phyloP scores from a whole-genome alignment of 2,329 filamentous ascomycete species.

The Aspergillus clavatus region DNA sequence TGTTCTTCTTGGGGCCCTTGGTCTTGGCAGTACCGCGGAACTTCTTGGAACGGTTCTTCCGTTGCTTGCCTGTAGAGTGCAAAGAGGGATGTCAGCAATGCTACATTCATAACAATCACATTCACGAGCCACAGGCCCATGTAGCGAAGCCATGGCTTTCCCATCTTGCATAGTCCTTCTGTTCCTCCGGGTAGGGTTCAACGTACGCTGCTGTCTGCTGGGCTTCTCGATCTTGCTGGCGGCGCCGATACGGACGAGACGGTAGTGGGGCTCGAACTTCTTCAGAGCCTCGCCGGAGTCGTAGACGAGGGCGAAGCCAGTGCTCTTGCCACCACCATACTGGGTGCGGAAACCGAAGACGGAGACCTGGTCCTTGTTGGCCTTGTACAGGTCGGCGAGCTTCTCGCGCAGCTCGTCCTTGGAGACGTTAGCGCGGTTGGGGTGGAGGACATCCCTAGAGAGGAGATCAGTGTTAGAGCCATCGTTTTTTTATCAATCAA shows the following conservation, averaged over 20 bases:
- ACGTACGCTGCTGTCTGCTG: conserved; percentile 98
- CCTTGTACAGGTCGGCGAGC: conserved; percentile 95
- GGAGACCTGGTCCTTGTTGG: conserved; percentile 93
- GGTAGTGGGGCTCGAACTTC: conserved; percentile 99
- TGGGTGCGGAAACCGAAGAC: conserved; percentile 98
- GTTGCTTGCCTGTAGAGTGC: conserved; percentile 81
- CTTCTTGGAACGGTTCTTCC: conserved; percentile 99
- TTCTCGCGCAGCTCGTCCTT: conserved; percentile 98
- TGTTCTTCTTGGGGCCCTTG: conserved; percentile 95
- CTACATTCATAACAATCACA: background rate
- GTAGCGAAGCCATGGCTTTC: background rate
- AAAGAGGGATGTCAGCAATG: conserved; percentile 1
- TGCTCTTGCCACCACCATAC: conserved; percentile 99
- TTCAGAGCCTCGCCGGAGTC: conserved; percentile 97
- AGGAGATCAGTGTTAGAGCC: conserved; percentile 8
- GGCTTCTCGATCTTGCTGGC: conserved; percentile 95
- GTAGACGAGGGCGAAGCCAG: conserved; percentile 97
- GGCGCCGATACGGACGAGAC: conserved; percentile 87
- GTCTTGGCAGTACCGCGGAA: conserved; percentile 96
- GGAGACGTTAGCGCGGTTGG: conserved; percentile 95
- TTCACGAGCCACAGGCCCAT: background rate
- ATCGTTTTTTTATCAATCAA: background rate
- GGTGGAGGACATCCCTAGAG: conserved; percentile 95
- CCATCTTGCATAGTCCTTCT: background rate
- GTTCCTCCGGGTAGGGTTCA: conserved; percentile 9